Base-by-base conservation (phyloP, 192 early-diverging fungal species). In the Rhizophlyctis rosea region DNA sequence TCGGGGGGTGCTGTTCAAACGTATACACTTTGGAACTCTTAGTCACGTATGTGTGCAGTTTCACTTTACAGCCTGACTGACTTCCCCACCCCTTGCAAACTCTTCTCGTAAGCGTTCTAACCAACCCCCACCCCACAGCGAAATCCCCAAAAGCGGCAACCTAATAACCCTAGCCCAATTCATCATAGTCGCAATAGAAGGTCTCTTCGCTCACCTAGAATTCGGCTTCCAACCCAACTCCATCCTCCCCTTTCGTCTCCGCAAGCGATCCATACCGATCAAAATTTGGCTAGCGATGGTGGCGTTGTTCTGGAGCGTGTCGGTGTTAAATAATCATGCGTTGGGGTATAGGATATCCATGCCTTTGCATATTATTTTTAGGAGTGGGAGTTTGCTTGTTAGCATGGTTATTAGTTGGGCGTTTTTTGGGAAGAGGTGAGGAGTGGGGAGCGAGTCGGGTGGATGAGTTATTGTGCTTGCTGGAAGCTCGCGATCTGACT, bases 341-440 rank as follows among this genome's bases (percentile, higher is more conserved):
- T 76, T 93, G 7, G 88, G 86, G 3, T 93, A 82, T 68, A 74
- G 80, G 30, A 90, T 96, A 33, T 84, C 91, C 23, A 87, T 96
- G 34, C 93, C 93, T 14, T 51, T 96, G 54, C 91, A 96, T 69
- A 96, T 96, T 51, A 88, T 96, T 32, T 96, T 96, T 67, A 76
- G 93, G 25, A 90, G 87, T 4, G 88, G 87, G 29, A 86, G 88
- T 9, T 70, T 96, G 25, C 83, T 96, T 54, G 84, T 91, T 31
- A 90, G 86, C 65, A 92, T 96, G 93, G 59, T 79, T 1, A 50
- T 64, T 82, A 51, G 65, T 33, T 67, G 65, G 81, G 66, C 25
- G 84, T 24, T 60, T 86, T 48, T 76, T 86, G 73, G 72, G 71
- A 54, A 90, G 86, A 63, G 77, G 84, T 71, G 85, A 84, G 30